Evolutionary conservation across 2,329 filamentous ascomycete genomes (phyloP), one percentile per base, ranked within the genome.

Genomic region (Aspergillus pseudoviridinutans): DNA sequence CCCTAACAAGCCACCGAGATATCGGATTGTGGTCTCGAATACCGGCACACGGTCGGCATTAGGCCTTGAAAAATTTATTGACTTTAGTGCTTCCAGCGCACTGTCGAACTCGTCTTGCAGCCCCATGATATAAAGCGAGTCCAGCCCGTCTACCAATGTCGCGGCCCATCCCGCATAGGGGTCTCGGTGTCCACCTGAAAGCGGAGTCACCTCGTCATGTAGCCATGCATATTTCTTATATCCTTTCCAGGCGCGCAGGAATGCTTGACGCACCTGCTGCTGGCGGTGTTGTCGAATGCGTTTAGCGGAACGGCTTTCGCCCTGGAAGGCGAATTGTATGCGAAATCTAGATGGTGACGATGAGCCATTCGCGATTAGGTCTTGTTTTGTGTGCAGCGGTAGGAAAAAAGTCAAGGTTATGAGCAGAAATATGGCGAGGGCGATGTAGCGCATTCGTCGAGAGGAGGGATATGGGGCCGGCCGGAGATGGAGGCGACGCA

Each of bases 21-120:
- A 95, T 54, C 92, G 84, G 68, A 96, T 96, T 17, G 87, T 90
- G 1, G 91, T 94, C 75, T 96, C 92, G 64, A 96, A 96, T n/a
- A 94, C 92, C 53, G 87, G 82, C 44, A 74, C 68, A 55, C 56
- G 5, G 28, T 44, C 35, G 50, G 86, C 79, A 10, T 79, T 74
- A 12, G 84, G 87, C 14, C 82, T 87, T 7, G 89, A 92, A 64
- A 96, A 96, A 73, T 96, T 90, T 59, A 96, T 92, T 3, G 82
- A 70, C 50, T 80, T 79, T 22, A 91, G 83, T 0, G 82, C 87
- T 28, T 82, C 78, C 53, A 88, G 85, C 4, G 90, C 90, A 55
- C 89, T 85, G 61, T 91, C 84, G 66, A 94, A 94, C 64, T 93
- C 89, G 0, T 87, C 80, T 63, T 82, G 81, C 69, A 94, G 68